Conservation (phyloP, 441 rosid genomes). For the Breynia disticha region DNA sequence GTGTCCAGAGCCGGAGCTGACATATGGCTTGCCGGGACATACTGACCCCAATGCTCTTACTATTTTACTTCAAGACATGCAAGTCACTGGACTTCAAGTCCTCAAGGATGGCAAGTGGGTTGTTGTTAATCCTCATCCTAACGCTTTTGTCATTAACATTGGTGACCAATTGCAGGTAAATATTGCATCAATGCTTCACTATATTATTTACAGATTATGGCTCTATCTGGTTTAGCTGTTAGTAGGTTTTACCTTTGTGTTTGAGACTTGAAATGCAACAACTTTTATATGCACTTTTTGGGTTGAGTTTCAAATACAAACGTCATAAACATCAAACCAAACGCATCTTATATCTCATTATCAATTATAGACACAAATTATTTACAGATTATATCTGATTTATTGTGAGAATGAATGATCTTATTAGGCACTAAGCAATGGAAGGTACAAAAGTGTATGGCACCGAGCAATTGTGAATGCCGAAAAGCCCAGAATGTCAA, state of each 20-base stretch:
- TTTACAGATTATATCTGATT: not conserved
- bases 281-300: too few species aligned
- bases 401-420: not conserved
- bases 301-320: too few species aligned
- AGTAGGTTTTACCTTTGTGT: too few species aligned
- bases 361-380: not conserved
- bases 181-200: not conserved
- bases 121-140: slow-evolving; percentile 38
- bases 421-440: slow-evolving; percentile 37
- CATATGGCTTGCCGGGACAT: slow-evolving; percentile 40
- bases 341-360: too few species aligned
- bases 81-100: slow-evolving; percentile 38
- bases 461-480: slow-evolving; percentile 42
- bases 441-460: slow-evolving; percentile 38
- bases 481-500: slow-evolving; percentile 33
- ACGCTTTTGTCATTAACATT: slow-evolving; percentile 44
- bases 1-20: slow-evolving; percentile 47
- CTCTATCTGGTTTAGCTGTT: not conserved
- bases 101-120: slow-evolving; percentile 37
- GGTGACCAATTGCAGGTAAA: slow-evolving; percentile 51
- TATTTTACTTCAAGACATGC: slow-evolving; percentile 39
- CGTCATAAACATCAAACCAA: too few species aligned
- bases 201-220: not conserved
- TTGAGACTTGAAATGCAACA: too few species aligned
- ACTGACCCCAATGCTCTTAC: slow-evolving; percentile 41